phyloP scores from a whole-genome alignment of 83 land plant genomes.

The Isoetes engelmannii region DNA sequence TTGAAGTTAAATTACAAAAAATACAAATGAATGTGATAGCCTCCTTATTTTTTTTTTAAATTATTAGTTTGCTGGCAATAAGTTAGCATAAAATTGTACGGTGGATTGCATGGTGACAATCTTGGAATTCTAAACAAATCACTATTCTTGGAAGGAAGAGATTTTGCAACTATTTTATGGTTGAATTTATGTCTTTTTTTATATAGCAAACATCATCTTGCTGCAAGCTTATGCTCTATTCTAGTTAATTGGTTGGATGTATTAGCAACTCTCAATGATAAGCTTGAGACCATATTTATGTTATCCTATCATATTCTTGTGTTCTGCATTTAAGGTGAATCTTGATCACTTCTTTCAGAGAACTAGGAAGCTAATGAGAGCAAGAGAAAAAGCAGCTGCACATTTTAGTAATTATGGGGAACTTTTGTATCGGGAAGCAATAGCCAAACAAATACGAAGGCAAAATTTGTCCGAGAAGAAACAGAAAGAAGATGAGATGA shows the following conservation, averaged over 20 bases:
- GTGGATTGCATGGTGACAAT: no score
- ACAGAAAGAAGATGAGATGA: conserved; percentile 7
- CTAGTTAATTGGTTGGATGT: no score
- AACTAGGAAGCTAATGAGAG: background rate
- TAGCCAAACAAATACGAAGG: background rate
- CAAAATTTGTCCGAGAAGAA: background rate
- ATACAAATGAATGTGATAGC: background rate
- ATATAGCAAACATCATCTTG: background rate
- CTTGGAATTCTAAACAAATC: background rate
- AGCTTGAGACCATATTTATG: no score
- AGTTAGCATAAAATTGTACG: no score
- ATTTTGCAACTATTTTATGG: background rate
- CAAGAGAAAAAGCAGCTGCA: conserved; percentile 1
- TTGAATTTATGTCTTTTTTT: background rate
- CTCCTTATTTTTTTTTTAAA: background rate
- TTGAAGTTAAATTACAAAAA: background rate
- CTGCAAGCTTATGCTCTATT: background rate
- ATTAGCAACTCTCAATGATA: no score
- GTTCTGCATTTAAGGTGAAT: no score
- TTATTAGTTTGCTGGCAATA: background rate
- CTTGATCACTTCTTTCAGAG: background rate
- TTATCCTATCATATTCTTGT: no score
- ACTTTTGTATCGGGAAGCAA: conserved; percentile 5
- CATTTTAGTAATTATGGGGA: conserved; percentile 2
- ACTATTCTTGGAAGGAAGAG: background rate